Evolutionary conservation across 352 stramenopile genomes (phyloP).

Genomic region (Phytophthora meadii): DNA sequence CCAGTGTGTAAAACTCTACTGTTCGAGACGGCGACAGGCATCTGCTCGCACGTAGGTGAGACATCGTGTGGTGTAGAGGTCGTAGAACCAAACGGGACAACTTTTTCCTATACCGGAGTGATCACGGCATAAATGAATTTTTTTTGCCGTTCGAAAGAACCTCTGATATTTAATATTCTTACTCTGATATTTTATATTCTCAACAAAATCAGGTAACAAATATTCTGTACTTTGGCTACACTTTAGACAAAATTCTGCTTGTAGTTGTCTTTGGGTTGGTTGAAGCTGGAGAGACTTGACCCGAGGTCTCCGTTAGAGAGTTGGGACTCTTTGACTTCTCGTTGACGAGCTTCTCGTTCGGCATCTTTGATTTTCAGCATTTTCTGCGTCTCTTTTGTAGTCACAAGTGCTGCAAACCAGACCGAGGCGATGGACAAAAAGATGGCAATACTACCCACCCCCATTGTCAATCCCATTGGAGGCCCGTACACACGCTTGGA

Average conservation of each 20-base stretch:
- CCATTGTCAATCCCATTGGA: conserved; percentile 46
- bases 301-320: conserved; percentile 14
- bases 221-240: too few species aligned
- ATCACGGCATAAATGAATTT: too few species aligned
- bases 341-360: conserved; percentile 12
- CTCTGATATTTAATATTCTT: background rate
- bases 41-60: conserved; percentile 28
- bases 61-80: conserved; percentile 16
- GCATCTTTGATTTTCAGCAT: conserved; percentile 22
- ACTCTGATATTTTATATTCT: too few species aligned
- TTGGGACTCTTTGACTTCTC: conserved; percentile 29
- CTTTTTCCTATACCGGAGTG: too few species aligned
- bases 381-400: conserved; percentile 27
- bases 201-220: too few species aligned
- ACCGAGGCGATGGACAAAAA: conserved; percentile 42
- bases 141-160: background rate
- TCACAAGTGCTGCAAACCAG: conserved; percentile 34
- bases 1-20: background rate
- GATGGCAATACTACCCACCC: conserved; percentile 38
- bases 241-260: conserved; percentile 61
- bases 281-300: conserved; percentile 9
- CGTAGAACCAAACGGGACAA: too few species aligned
- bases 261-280: conserved; percentile 52
- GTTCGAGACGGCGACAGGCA: conserved; percentile 15
- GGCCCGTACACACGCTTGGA: conserved; percentile 47